These are phyloP conservation scores for Conoideocrella luteorostrata DNA, from an alignment of 2,329 filamentous ascomycete species.

Conservation along the genomic window DNA sequence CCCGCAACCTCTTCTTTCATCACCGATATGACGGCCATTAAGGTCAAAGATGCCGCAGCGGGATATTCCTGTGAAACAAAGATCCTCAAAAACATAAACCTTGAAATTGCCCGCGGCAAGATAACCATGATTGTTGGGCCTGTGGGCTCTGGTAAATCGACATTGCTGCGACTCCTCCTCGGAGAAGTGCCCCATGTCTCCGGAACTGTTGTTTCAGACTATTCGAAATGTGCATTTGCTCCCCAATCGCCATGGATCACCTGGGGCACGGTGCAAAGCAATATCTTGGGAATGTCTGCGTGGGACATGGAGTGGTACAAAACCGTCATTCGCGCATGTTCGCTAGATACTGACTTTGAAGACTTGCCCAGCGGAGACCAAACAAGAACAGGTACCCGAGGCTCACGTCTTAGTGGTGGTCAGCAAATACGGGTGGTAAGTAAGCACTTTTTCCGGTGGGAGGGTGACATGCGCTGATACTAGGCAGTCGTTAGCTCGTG, in stretches of 20 bases:
- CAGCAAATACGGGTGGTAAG: slow-evolving; percentile 20
- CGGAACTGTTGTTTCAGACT: slow-evolving; percentile 9
- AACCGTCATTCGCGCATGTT: slow-evolving; percentile 14
- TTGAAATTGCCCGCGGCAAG: slow-evolving; percentile 11
- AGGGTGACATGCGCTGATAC: too few relatives aligned
- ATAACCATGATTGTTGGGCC: slow-evolving; percentile 18
- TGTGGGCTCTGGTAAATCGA: slow-evolving; percentile 18
- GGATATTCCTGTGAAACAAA: slow-evolving; percentile 8
- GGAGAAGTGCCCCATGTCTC: slow-evolving; percentile 15
- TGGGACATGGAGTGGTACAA: slow-evolving; percentile 16
- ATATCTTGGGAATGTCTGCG: slow-evolving; percentile 16
- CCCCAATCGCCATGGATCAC: slow-evolving; percentile 19
- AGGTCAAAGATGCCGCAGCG: slow-evolving; percentile 6
- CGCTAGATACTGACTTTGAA: slow-evolving; percentile 14
- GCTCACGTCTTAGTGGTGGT: slow-evolving; percentile 19
- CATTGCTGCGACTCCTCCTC: slow-evolving; percentile 15
- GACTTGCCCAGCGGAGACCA: slow-evolving; percentile 17
- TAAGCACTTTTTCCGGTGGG: slow-evolving; percentile 5
- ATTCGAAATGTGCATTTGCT: slow-evolving; percentile 15
- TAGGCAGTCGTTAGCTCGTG: slow-evolving; percentile 19
- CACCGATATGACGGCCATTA: neutral
- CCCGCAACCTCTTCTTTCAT: neutral
- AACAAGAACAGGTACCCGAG: slow-evolving; percentile 16
- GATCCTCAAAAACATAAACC: slow-evolving; percentile 8
- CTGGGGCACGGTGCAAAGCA: slow-evolving; percentile 18